A percentile compares a stretch with the other conserved stretches of the same genome.
These are phyloP conservation scores for Noccaea caerulescens DNA, from an alignment of 345 rosid genomes.

Conservation along the genomic window DNA sequence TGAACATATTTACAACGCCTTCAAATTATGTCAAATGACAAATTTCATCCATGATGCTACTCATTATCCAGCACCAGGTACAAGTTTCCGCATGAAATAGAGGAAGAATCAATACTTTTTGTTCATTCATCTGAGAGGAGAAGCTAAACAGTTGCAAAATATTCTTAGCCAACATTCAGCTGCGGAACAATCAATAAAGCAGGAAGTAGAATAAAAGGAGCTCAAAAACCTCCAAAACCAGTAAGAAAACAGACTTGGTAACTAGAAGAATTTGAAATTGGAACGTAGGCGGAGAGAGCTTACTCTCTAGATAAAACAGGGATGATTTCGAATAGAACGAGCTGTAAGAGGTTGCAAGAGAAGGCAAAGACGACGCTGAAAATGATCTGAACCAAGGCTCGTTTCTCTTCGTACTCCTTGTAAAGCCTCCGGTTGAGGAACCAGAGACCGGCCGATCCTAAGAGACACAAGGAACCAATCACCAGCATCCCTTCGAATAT, in stretches of 20 bases:
- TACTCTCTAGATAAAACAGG: slow-evolving; percentile 92
- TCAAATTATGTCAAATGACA: not conserved
- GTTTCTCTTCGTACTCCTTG: slow-evolving; percentile 98
- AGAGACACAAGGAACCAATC: slow-evolving; percentile 66
- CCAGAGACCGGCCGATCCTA: slow-evolving; percentile 96
- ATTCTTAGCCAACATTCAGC: not conserved
- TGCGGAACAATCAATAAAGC: not conserved
- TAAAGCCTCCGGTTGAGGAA: slow-evolving; percentile 82
- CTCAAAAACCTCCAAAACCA: not conserved
- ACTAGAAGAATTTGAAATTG: not conserved
- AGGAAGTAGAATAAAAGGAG: not conserved
- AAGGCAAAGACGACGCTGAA: slow-evolving; percentile 97
- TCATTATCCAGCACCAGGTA: not conserved
- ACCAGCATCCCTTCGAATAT: slow-evolving; percentile 75
- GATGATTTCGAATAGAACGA: slow-evolving; percentile 95
- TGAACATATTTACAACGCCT: not conserved
- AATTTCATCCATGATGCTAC: not conserved
- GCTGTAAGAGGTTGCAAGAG: slow-evolving; percentile 98
- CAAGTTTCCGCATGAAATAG: not conserved
- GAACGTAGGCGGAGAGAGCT: not conserved
- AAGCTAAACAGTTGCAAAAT: not conserved
- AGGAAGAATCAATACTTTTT: not conserved
- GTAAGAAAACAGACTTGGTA: not conserved
- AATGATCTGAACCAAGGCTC: slow-evolving; percentile 90
- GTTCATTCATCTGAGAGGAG: slow-evolving; percentile 1